These are phyloP conservation scores for Zelonia costaricensis DNA, from an alignment of 208 protist genomes.

Conservation along the genomic window DNA sequence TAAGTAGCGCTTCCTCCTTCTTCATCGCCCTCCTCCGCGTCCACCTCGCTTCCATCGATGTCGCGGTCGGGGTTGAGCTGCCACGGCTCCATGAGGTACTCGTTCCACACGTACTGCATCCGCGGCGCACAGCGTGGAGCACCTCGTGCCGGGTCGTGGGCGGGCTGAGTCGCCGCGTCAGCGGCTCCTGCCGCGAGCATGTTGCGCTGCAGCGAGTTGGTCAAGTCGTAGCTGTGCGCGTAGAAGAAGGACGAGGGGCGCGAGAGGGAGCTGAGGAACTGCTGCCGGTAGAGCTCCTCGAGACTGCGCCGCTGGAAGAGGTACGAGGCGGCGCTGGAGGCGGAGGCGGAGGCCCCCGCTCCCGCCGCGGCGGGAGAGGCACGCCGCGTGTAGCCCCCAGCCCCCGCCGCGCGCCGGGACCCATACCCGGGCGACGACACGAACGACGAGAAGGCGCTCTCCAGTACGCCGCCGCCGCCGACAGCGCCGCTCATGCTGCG, in stretches of 20 bases:
- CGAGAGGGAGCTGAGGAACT: conserved; percentile 66
- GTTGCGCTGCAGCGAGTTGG: conserved; percentile 94
- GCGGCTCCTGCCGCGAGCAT: conserved; percentile 49
- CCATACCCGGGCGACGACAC: too few species aligned
- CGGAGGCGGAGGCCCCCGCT: not conserved
- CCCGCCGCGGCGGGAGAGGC: not conserved
- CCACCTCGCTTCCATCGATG: not conserved
- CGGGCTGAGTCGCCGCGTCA: not conserved
- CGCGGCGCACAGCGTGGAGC: conserved; percentile 7
- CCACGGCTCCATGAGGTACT: conserved; percentile 75
- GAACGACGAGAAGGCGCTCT: not conserved
- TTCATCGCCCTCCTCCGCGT: not conserved
- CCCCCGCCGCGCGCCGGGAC: not conserved
- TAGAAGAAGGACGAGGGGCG: conserved; percentile 93
- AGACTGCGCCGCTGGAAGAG: conserved; percentile 21
- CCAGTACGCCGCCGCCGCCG: not conserved
- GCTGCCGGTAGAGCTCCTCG: conserved; percentile 71
- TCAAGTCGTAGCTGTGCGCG: conserved; percentile 96
- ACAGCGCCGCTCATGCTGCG: not conserved
- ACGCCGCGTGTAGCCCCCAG: not conserved
- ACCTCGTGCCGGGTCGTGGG: not conserved
- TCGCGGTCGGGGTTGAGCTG: not conserved
- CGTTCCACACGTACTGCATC: conserved; percentile 89
- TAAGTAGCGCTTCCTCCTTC: not conserved
- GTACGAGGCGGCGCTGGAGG: conserved; percentile 12